Conservation (phyloP, 23 red algal species). For the Gracilaria vermiculophylla region DNA sequence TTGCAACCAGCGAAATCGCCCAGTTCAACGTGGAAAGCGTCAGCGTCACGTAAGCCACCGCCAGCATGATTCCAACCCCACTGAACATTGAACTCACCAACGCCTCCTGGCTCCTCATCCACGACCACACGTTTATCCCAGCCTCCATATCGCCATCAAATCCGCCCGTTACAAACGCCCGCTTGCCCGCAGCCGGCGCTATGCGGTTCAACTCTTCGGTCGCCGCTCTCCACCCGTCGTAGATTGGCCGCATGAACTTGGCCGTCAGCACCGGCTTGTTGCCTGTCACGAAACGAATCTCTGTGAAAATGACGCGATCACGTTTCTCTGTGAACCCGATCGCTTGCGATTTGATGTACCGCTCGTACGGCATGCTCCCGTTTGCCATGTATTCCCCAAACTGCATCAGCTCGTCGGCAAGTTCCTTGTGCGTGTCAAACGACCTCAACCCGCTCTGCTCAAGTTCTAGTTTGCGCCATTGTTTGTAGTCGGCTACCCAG, state of each 20-base stretch:
- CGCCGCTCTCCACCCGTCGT: conserved; percentile 48
- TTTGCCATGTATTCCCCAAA: conserved; percentile 1
- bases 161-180: conserved; percentile 37
- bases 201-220: background rate
- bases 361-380: conserved; percentile 20
- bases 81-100: conserved; percentile 51
- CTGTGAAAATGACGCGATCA: conserved; percentile 43
- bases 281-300: conserved; percentile 44
- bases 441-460: conserved; percentile 6
- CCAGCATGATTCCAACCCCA: conserved; percentile 63
- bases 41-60: conserved; percentile 53
- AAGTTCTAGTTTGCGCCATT: conserved; percentile 12
- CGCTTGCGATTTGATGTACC: conserved; percentile 27
- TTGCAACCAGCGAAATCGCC: conserved; percentile 46
- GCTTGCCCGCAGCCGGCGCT: background rate
- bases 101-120: conserved; percentile 42
- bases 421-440: conserved; percentile 1
- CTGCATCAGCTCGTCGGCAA: conserved; percentile 16
- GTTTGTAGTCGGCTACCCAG: conserved; percentile 56
- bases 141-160: background rate
- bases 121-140: conserved; percentile 32
- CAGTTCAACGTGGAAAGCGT: conserved; percentile 55
- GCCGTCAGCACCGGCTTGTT: background rate
- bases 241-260: conserved; percentile 62
- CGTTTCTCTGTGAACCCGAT: conserved; percentile 20